phyloP scores from a whole-genome alignment of 1,284 basidiomycete genomes.

The Moesziomyces antarcticus region DNA sequence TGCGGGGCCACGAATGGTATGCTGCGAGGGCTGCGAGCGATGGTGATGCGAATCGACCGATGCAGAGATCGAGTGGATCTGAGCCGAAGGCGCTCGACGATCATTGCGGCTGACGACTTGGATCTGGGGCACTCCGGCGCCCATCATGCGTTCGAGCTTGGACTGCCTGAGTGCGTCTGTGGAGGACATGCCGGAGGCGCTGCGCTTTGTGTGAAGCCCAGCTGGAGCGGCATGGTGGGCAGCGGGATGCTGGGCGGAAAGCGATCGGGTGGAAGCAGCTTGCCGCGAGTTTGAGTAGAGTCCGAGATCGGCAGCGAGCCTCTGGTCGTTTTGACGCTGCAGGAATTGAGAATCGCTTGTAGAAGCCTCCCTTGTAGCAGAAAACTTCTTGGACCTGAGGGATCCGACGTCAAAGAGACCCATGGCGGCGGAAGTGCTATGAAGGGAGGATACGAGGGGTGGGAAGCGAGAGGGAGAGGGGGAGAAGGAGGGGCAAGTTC shows the following conservation, averaged over 20 bases:
- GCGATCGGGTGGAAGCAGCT: constrained; percentile 24
- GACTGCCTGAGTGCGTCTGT: constrained; percentile 28
- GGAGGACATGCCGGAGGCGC: constrained; percentile 21
- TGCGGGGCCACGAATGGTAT: constrained; percentile 6
- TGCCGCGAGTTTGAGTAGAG: constrained; percentile 18
- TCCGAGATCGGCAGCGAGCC: constrained; percentile 14
- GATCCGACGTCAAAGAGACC: constrained; percentile 49
- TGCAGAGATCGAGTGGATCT: constrained; percentile 5
- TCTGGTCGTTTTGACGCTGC: constrained; percentile 24
- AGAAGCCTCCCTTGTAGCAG: constrained; percentile 12
- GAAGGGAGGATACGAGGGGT: neutral
- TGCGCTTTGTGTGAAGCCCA: constrained; percentile 18
- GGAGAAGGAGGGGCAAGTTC: no score
- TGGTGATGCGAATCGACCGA: constrained; percentile 18
- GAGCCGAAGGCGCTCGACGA: constrained; percentile 16
- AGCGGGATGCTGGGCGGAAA: constrained; percentile 25
- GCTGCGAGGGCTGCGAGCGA: constrained; percentile 7
- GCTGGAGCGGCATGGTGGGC: neutral
- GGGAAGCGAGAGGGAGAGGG: neutral
- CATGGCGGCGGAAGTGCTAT: constrained; percentile 9
- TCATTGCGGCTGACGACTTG: constrained; percentile 36
- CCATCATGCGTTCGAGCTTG: constrained; percentile 60
- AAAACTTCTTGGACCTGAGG: constrained; percentile 27
- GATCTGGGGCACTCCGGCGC: constrained; percentile 40
- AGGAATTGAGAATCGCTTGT: constrained; percentile 5